Conservation (phyloP, 2,329 filamentous ascomycete genomes). For the Remersonia thermophila region DNA sequence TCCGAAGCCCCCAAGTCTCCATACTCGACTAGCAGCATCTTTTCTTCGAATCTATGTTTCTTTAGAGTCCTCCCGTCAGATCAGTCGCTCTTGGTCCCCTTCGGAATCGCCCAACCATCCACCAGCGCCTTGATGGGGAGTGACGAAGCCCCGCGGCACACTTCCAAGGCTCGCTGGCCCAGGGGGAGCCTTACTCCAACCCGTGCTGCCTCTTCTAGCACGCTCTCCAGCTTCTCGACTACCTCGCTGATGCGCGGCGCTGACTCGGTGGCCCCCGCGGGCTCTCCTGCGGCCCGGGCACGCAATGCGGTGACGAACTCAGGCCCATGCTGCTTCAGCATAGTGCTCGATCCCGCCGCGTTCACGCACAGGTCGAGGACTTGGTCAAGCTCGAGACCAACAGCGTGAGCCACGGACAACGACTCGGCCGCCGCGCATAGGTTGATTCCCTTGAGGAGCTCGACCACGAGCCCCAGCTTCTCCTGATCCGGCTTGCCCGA, state of each 20-base stretch:
- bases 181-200: slow-evolving; percentile 30
- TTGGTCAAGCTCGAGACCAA: slow-evolving; percentile 33
- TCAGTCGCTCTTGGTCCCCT: too few species aligned
- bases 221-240: slow-evolving; percentile 24
- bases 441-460: slow-evolving; percentile 31
- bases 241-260: slow-evolving; percentile 22
- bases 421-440: slow-evolving; percentile 32
- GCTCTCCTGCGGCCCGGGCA: too few species aligned
- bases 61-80: too few species aligned
- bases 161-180: slow-evolving; percentile 29
- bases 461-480: slow-evolving; percentile 27
- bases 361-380: slow-evolving; percentile 33
- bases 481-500: slow-evolving; percentile 21
- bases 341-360: slow-evolving; percentile 31
- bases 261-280: too few species aligned
- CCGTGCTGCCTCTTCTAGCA: slow-evolving; percentile 30
- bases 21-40: too few species aligned
- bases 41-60: too few species aligned
- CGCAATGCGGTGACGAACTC: slow-evolving; percentile 27
- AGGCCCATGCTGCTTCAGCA: slow-evolving; percentile 27
- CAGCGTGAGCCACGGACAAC: slow-evolving; percentile 28
- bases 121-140: too few species aligned
- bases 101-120: too few species aligned
- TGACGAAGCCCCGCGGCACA: too few species aligned
- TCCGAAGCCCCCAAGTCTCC: too few species aligned